phyloP scores from a whole-genome alignment of 1,284 basidiomycete genomes.

The Puccinia novopanici region DNA sequence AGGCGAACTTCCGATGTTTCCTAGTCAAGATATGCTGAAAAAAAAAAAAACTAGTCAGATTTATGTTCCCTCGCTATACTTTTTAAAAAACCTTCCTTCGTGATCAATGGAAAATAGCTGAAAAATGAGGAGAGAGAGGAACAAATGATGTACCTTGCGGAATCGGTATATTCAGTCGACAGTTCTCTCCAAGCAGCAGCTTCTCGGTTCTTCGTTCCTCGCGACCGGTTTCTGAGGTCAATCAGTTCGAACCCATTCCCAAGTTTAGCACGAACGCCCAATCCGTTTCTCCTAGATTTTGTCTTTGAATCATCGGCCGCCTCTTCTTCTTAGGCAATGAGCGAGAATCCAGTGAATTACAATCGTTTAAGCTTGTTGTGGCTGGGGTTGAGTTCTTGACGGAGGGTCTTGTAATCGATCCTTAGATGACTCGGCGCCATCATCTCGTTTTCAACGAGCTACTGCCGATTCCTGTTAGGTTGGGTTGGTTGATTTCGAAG shows the following conservation, averaged over 20 bases:
- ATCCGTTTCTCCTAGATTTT: constrained; percentile 59
- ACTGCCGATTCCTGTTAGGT: constrained; percentile 57
- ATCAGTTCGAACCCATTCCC: constrained; percentile 68
- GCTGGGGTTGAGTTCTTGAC: constrained; percentile 37
- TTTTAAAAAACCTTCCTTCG: too few relatives aligned
- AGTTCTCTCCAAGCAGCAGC: constrained; percentile 99
- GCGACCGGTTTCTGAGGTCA: constrained; percentile 64
- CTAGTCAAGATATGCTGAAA: constrained; percentile 74
- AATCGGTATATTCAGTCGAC: constrained; percentile 87
- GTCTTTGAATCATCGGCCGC: constrained; percentile 52
- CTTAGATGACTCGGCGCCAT: constrained; percentile 5
- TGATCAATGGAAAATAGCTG: too few relatives aligned
- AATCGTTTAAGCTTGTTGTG: constrained; percentile 52
- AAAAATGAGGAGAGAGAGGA: not conserved
- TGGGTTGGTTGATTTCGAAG: constrained; percentile 22
- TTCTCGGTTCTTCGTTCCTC: constrained; percentile 77
- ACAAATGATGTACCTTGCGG: constrained; percentile 66
- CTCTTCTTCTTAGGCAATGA: constrained; percentile 57
- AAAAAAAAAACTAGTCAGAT: constrained; percentile 5
- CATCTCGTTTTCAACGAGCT: constrained; percentile 58
- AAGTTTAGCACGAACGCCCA: constrained; percentile 62
- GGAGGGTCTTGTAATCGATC: not conserved
- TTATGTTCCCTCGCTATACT: too few relatives aligned
- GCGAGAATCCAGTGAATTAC: constrained; percentile 56
- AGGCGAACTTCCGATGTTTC: constrained; percentile 84